phyloP scores from a whole-genome alignment of 345 rosid species.

The Kernera saxatilis region DNA sequence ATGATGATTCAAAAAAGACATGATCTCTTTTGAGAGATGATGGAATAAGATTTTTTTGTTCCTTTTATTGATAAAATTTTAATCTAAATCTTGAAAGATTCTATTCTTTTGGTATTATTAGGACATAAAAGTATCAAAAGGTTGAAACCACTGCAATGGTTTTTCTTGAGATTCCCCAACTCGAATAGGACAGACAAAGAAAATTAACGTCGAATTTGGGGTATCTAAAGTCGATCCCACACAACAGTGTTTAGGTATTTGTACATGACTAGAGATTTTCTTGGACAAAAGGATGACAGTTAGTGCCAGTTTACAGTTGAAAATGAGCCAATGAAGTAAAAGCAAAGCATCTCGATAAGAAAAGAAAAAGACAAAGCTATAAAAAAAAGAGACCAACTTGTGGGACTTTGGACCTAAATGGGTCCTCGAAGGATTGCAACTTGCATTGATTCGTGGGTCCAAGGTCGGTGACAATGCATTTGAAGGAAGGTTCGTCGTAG shows the following conservation, averaged over 20 bases:
- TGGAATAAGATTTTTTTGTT: conserved; percentile 28
- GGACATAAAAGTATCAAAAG: not conserved
- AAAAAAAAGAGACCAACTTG: conserved; percentile 13
- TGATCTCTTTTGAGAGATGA: conserved; percentile 24
- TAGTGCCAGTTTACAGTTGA: conserved; percentile 30
- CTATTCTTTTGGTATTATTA: conserved; percentile 17
- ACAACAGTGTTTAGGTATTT: conserved; percentile 17
- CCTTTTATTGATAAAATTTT: not conserved
- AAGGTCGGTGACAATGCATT: not conserved
- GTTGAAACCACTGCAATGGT: not conserved
- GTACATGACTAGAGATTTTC: conserved; percentile 3
- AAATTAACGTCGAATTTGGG: not conserved
- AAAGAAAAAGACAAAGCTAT: conserved; percentile 13
- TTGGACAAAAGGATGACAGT: conserved; percentile 13
- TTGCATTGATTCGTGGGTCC: conserved; percentile 32
- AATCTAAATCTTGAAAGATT: conserved; percentile 3
- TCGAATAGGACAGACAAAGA: conserved; percentile 15
- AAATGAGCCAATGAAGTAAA: conserved; percentile 11
- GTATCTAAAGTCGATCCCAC: not conserved
- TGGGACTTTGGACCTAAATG: conserved; percentile 20
- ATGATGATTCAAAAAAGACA: conserved; percentile 13
- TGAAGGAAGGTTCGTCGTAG: conserved; percentile 25
- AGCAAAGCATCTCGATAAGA: conserved; percentile 12
- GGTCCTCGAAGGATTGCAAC: conserved; percentile 19
- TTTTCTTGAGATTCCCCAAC: conserved; percentile 16